These are phyloP conservation scores for Alternaria triticina DNA, from an alignment of 2,329 filamentous ascomycete species.

Conservation along the genomic window DNA sequence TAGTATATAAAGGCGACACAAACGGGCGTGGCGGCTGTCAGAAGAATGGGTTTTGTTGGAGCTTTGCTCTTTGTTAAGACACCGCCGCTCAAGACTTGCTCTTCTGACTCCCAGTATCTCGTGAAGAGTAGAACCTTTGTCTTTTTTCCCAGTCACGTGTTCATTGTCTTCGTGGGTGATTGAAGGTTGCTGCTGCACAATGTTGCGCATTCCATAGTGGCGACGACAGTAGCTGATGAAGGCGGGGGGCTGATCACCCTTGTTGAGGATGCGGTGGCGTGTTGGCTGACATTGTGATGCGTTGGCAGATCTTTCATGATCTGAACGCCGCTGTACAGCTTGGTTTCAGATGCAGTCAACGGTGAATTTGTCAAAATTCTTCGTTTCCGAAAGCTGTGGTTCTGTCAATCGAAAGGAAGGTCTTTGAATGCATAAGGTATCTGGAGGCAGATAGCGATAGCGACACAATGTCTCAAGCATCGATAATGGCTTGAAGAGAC, in stretches of 20 bases:
- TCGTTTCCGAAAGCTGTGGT: neutral
- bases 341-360: constrained; percentile 5
- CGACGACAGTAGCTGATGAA: neutral
- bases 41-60: constrained; percentile 29
- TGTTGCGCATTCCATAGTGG: constrained; percentile 9
- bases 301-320: constrained; percentile 16
- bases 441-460: neutral
- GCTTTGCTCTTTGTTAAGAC: constrained; percentile 38
- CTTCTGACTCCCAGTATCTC: constrained; percentile 6
- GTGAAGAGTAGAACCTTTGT: constrained; percentile 33
- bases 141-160: constrained; percentile 20
- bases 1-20: constrained; percentile 35
- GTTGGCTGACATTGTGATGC: constrained; percentile 14
- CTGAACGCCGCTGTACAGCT: constrained; percentile 4
- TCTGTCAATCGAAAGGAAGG: neutral
- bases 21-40: constrained; percentile 31
- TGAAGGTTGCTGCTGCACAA: constrained; percentile 17
- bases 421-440: neutral
- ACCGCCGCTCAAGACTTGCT: constrained; percentile 21
- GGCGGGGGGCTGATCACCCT: neutral
- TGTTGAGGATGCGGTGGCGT: constrained; percentile 5
- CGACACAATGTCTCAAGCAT: constrained; percentile 21
- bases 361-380: neutral
- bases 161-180: constrained; percentile 21
- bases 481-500: constrained; percentile 65